Evolutionary conservation across 1,139 yeast genomes (phyloP), one percentile per base, ranked within the genome.

Genomic region (Protomyces gravidus): DNA sequence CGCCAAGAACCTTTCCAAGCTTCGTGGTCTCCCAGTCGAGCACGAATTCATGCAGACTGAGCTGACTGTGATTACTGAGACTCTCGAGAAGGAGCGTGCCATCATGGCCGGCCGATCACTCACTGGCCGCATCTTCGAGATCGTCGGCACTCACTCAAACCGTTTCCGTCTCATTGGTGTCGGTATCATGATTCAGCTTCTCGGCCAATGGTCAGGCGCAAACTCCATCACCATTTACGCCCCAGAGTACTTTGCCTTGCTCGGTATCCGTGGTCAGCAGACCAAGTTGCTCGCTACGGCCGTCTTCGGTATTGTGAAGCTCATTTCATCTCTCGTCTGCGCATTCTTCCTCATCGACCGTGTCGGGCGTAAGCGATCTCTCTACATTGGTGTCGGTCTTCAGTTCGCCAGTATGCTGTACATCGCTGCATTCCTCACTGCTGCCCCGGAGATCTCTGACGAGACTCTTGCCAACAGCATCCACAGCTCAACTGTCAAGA

Each of bases 151-250:
- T 58, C 75, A 68, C 63, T 75, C 76, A 50, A 73, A 74, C 63
- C 72, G 76, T 63, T 76, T 78, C 68, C 73, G 81, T 67, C 77
- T 83, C 67, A 69, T 79, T 45, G 56, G 56, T 28, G 70, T 79
- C 46, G 73, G 80, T 15, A 69, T 76, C 50, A 66, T 73, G 51
- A 73, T 80, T 19, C 83, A 81, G 65, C 63, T 83, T 50, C 73
- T 82, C 59, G 81, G 83, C 52, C 86, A 82, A 71, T 80, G 84
- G 80, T 74, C 81, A 48, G 86, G 86, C 53, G 83, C 85, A 26
- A 82, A 81, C 64, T 81, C 85, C 21, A 73, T 81, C 53, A 81
- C 84, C 15, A 36, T 36, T 23, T 45, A 45, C 26, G 27, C 27
- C 1, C 77, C 82, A 19, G 79, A 79, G 62, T 74, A 82, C 61